Evolutionary conservation across 2,329 filamentous ascomycete genomes (phyloP), one percentile per base, ranked within the genome.

Genomic region (Acephala macrosclerotiorum): DNA sequence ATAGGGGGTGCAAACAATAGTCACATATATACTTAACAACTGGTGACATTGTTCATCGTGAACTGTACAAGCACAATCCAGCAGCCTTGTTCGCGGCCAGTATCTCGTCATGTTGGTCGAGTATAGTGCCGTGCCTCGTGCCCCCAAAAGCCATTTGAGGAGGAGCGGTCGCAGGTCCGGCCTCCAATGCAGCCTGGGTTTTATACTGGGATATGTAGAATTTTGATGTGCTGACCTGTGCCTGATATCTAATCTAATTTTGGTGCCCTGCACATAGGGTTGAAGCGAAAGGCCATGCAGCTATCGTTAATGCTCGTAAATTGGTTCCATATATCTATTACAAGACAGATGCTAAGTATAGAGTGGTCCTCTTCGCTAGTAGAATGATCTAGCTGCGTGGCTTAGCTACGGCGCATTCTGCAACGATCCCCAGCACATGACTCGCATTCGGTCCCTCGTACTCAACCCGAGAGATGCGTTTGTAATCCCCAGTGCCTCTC

Each of bases 391-490:
- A 61, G 33, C 25, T 45, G 36, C 45, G 40, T 25, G 47, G 47
- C 47, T 25, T 42, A 61, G 26, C 29, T 49, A 56, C 47, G 47
- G 35, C 38, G 51, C 60, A 45, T 62, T 26, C 60, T 45, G 36
- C 29, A 58, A 62, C 51, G 45, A 62, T 58, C 51, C 51, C 56
- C 33, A 62, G 60, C 26, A 62, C 60, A 62, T 62, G 51, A 49
- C 29, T 58, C 60, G 60, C 60, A 62, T 47, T 38, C 33, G 60
- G 38, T 62, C 60, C 60, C 55, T 26, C 16, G 40, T 62, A 62
- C 51, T 47, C 53, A 42, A 62, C 60, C 60, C 36, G 49, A 62
- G 29, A n/a, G 8, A 62, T 62, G 51, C 60, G 60, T 36, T 51
- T 62, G 42, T 57, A 56, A 58, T 33, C 60, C 60, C 20, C 51